A percentile compares a stretch with the other conserved stretches of the same genome.
phyloP scores from a whole-genome alignment of 176 grass and related monocot genomes.

The Secale cereale region DNA sequence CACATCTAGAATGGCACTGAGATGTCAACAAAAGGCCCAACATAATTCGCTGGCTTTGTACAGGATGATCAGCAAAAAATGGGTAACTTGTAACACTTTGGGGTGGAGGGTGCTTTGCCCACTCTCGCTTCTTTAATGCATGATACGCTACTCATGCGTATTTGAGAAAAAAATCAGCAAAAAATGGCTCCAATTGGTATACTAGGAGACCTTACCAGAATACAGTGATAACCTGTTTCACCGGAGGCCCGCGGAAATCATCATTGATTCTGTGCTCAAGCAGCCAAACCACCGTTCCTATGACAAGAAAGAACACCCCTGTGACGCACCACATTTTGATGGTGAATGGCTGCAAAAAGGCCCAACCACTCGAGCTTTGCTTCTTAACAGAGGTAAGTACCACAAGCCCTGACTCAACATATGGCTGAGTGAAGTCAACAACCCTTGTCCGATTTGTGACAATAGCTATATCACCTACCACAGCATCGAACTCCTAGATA shows the following conservation, averaged over 20 bases:
- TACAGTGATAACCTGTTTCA: slow-evolving; percentile 61
- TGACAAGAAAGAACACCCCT: slow-evolving; percentile 71
- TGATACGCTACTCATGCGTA: too few relatives aligned
- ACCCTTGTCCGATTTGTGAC: slow-evolving; percentile 68
- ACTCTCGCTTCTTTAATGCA: too few relatives aligned
- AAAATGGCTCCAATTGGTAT: not conserved
- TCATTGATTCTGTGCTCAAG: slow-evolving; percentile 90
- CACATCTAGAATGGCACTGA: not conserved
- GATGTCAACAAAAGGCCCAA: not conserved
- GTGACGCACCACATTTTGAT: slow-evolving; percentile 75
- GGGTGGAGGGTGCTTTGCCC: too few relatives aligned
- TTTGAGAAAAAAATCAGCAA: not conserved
- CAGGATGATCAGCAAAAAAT: not conserved
- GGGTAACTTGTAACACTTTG: too few relatives aligned
- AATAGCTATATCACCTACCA: slow-evolving; percentile 66
- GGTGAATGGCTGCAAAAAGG: slow-evolving; percentile 85
- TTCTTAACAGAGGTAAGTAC: slow-evolving; percentile 68
- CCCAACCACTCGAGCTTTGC: slow-evolving; percentile 55
- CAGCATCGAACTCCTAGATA: slow-evolving; percentile 71
- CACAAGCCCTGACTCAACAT: slow-evolving; percentile 61
- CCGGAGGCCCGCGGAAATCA: slow-evolving; percentile 80
- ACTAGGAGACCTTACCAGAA: slow-evolving; percentile 55
- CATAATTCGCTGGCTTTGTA: not conserved
- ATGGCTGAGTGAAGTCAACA: slow-evolving; percentile 92
- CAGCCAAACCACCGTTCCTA: slow-evolving; percentile 78